phyloP scores from a whole-genome alignment of 2,329 filamentous ascomycete genomes.

The Neofusicoccum laricinum region DNA sequence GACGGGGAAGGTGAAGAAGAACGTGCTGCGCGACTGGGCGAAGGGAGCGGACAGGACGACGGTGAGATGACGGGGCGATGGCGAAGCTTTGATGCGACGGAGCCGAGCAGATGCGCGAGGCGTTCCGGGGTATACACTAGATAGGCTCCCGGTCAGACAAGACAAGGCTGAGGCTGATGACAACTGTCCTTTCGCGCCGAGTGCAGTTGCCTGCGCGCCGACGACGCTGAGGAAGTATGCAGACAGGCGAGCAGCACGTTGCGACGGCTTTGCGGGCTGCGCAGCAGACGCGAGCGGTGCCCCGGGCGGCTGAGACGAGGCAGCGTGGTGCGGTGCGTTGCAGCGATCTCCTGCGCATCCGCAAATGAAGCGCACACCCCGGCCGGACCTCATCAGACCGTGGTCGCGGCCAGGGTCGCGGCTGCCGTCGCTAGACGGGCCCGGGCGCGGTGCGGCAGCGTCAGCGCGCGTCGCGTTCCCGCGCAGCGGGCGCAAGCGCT shows the following conservation, averaged over 20 bases:
- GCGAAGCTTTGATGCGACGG: constrained; percentile 9
- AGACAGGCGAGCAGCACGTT: neutral
- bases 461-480: neutral
- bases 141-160: constrained; percentile 10
- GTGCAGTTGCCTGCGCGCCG: neutral
- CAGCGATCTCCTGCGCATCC: constrained; percentile 8
- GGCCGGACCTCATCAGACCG: neutral
- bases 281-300: no score
- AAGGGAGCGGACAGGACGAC: constrained; percentile 44
- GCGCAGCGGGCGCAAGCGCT: neutral
- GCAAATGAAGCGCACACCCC: constrained; percentile 3
- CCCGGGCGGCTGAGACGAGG: neutral
- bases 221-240: neutral
- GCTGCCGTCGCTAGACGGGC: neutral
- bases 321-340: neutral
- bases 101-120: constrained; percentile 8
- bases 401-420: constrained; percentile 7
- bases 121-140: constrained; percentile 10
- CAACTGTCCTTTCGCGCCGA: constrained; percentile 1
- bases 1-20: constrained; percentile 96
- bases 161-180: constrained; percentile 15
- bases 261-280: neutral
- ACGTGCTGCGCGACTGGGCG: constrained; percentile 83
- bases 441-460: neutral
- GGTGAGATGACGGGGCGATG: constrained; percentile 9